Base-by-base conservation (phyloP, 768 basidiomycete species). In the Strobilomyces dryophilus region DNA sequence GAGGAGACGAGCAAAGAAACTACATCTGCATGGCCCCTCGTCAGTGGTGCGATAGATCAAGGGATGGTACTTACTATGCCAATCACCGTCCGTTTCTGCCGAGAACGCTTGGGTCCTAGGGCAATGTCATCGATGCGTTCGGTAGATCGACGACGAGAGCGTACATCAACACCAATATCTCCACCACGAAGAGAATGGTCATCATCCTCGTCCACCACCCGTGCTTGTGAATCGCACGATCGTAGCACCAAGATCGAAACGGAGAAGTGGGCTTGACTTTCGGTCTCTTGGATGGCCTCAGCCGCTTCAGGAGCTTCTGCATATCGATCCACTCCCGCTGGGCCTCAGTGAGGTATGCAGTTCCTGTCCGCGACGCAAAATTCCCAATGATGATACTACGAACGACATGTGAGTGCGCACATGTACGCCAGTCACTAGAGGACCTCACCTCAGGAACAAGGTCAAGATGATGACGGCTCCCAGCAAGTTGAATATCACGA, bases 301-400 rank as follows among this genome's bases (percentile, higher is more conserved):
- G 93, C 18, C 92, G 85, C 51, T 77, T 85, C 68, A 98, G 86
- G 45, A 95, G 76, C 65, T 92, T 94, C 58, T 92, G 83, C 21
- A 98, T 71, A 69, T 97, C 93, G 53, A 94, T 89, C 95, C 95
- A 98, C 67, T 93, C 92, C 49, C 88, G 76, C 61, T 98, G 95
- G 15, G 92, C 78, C 51, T 85, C 79, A 0, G 94, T 97, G 31
- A 95, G 71, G 44, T 94, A 81, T 1, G 94, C 93, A 5, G 83
- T 81, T 14, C 95, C 95, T 2, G 92, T 94, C 55, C 87, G 85
- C 2, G 84, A 80, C 45, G 84, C 85, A 71, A 97, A 97, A 68
- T 95, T 95, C 43, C 85, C 87, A 64, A 98, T 97, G 71, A 98
- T 97, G 68, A 98, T 91, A 76, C 92, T 95, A 54, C 54, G 51